These are phyloP conservation scores for Centaurea solstitialis DNA, from an alignment of 129 eudicot species.

Conservation along the genomic window DNA sequence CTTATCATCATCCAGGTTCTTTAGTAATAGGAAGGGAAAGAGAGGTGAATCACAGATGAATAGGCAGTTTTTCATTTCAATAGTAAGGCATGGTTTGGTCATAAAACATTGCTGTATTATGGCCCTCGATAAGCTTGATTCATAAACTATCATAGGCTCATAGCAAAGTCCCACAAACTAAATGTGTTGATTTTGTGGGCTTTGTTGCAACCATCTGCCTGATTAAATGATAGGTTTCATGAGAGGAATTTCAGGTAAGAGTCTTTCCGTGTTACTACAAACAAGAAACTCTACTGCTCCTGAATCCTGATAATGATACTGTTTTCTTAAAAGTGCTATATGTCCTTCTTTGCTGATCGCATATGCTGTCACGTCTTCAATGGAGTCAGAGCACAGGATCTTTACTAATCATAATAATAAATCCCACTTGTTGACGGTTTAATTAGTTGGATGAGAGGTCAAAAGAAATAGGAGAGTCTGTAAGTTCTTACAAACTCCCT, in stretches of 20 bases:
- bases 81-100: background rate
- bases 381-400: background rate
- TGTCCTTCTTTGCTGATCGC: background rate
- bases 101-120: background rate
- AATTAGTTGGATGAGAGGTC: too few relatives aligned
- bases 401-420: too few relatives aligned
- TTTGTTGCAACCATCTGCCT: background rate
- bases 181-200: background rate
- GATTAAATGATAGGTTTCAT: background rate
- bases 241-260: background rate
- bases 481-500: background rate
- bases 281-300: background rate
- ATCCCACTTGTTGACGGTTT: too few relatives aligned
- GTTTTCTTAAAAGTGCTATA: background rate
- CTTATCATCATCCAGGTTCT: background rate
- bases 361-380: too few relatives aligned
- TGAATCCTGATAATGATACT: background rate
- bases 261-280: background rate
- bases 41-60: background rate
- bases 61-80: background rate
- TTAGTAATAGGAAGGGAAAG: background rate
- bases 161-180: background rate
- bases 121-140: background rate
- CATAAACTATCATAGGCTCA: background rate
- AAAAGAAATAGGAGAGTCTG: too few relatives aligned